Conservation (phyloP, 2,329 filamentous ascomycete species). For the Fusarium mangiferae region DNA sequence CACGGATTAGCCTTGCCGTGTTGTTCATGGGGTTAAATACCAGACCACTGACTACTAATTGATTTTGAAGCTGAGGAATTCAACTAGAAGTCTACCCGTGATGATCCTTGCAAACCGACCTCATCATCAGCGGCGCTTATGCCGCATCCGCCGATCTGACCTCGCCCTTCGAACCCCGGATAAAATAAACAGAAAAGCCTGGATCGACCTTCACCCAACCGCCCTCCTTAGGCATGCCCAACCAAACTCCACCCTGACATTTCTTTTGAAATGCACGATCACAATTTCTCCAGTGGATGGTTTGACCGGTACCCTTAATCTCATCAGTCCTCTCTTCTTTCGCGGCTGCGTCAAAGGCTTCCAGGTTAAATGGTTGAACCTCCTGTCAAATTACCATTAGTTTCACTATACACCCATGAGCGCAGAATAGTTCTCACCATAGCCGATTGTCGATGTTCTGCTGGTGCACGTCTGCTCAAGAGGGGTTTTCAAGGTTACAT, state of each 20-base stretch:
- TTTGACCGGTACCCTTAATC: neutral
- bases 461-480: fast-evolving
- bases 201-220: neutral
- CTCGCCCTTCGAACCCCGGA: neutral
- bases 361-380: neutral
- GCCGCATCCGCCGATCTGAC: neutral
- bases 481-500: fast-evolving
- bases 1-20: too few species aligned
- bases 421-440: neutral
- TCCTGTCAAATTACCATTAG: fast-evolving
- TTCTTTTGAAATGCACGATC: neutral
- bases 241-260: neutral
- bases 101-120: fast-evolving
- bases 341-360: neutral
- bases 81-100: fast-evolving
- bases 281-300: neutral
- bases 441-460: fast-evolving
- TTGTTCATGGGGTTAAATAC: too few species aligned
- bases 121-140: fast-evolving
- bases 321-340: neutral
- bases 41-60: neutral
- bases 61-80: fast-evolving
- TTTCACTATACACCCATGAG: too few species aligned
- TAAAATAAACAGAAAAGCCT: neutral
- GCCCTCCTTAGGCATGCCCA: neutral